phyloP scores from a whole-genome alignment of 140 eudicot species.

The Ambrosia hybrid region DNA sequence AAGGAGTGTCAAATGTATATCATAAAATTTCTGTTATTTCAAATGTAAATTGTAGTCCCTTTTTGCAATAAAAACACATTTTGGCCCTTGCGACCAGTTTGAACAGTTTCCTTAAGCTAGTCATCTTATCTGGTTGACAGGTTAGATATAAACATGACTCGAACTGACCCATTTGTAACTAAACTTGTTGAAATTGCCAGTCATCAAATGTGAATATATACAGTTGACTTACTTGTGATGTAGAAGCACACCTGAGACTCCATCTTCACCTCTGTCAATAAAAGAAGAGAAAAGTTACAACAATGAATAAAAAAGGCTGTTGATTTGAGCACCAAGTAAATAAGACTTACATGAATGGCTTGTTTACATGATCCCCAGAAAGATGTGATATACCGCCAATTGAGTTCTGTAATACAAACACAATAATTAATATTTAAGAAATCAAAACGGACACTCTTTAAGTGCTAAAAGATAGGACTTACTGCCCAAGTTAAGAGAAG shows the following conservation, averaged over 20 bases:
- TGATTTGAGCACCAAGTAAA: background rate
- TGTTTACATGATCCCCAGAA: conserved; percentile 94
- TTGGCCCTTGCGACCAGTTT: too few species aligned
- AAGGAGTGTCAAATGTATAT: too few species aligned
- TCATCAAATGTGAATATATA: conserved; percentile 9
- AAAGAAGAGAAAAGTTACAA: background rate
- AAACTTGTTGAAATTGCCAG: conserved; percentile 1
- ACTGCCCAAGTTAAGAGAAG: conserved; percentile 97
- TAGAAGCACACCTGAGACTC: conserved; percentile 96
- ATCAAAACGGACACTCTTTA: background rate
- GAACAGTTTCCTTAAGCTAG: too few species aligned
- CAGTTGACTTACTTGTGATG: conserved; percentile 82
- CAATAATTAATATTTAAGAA: conserved; percentile 17
- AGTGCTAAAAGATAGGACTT: conserved; percentile 33
- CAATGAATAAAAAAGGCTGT: background rate
- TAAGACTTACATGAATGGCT: conserved; percentile 75
- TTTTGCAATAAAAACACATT: too few species aligned
- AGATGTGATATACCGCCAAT: conserved; percentile 96
- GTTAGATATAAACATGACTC: background rate
- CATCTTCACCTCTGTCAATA: conserved; percentile 73
- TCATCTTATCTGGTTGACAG: too few species aligned
- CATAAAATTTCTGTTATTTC: too few species aligned
- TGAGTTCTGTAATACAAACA: conserved; percentile 62
- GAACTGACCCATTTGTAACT: background rate
- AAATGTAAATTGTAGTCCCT: too few species aligned